Evolutionary conservation across 495 filamentous ascomycete genomes (phyloP).

Genomic region (Pseudevernia furfuracea): DNA sequence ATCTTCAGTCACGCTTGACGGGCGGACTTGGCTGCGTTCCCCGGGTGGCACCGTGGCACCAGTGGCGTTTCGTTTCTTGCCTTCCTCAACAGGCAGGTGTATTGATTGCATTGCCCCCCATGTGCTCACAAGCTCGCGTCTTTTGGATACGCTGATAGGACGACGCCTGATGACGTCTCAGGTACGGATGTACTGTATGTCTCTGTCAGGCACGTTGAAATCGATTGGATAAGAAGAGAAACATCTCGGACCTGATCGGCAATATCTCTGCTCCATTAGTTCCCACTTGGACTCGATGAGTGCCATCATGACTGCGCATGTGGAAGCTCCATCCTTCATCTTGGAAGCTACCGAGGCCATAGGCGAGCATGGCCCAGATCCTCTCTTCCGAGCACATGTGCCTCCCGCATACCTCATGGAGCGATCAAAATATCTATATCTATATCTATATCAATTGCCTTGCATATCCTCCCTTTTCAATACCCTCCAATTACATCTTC

Average conservation of each 20-base stretch:
- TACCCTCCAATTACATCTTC: no score
- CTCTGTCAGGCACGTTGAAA: constrained; percentile 1
- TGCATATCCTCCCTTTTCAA: background rate
- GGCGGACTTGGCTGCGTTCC: background rate
- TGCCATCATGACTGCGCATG: background rate
- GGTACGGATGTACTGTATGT: constrained; percentile 2
- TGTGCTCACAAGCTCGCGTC: background rate
- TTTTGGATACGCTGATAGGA: background rate
- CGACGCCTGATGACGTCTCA: background rate
- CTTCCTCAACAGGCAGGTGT: constrained; percentile 6
- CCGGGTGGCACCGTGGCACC: background rate
- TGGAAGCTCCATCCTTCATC: background rate
- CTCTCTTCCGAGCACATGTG: background rate
- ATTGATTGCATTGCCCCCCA: background rate
- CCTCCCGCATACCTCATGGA: background rate
- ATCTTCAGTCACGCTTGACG: background rate
- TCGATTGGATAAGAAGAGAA: background rate
- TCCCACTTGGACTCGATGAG: background rate
- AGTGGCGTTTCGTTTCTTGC: background rate
- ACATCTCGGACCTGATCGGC: background rate
- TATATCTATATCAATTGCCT: background rate
- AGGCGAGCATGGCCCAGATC: background rate
- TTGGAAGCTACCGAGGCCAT: background rate
- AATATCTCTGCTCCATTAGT: background rate
- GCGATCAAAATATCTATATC: background rate